phyloP scores from a whole-genome alignment of 441 rosid genomes.

The Populus hybrid region DNA sequence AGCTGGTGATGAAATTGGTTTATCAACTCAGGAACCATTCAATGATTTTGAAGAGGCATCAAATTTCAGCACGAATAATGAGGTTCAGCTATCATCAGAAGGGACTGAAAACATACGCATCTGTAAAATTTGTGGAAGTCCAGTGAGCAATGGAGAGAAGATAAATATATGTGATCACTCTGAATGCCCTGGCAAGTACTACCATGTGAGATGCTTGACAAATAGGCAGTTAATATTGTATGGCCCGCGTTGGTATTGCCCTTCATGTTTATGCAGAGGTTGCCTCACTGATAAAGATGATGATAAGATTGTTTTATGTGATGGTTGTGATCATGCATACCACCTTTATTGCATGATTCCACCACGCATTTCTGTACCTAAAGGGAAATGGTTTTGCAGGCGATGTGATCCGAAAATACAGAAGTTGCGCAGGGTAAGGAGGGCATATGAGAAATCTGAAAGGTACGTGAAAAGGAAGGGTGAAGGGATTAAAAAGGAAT shows the following conservation, averaged over 20 bases:
- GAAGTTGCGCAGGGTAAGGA: constrained; percentile 48
- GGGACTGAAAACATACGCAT: constrained; percentile 12
- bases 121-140: constrained; percentile 64
- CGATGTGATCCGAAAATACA: constrained; percentile 57
- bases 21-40: constrained; percentile 29
- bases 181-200: constrained; percentile 60
- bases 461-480: constrained; percentile 23
- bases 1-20: constrained; percentile 23
- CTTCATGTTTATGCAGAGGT: constrained; percentile 82
- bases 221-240: constrained; percentile 47
- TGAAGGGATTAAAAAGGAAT: constrained; percentile 3
- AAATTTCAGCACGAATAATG: constrained; percentile 38
- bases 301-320: constrained; percentile 74
- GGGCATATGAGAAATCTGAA: constrained; percentile 33
- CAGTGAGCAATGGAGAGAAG: constrained; percentile 38
- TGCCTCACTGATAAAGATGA: constrained; percentile 79
- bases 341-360: constrained; percentile 85
- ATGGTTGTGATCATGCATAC: constrained; percentile 88
- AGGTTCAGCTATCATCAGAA: constrained; percentile 19
- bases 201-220: constrained; percentile 78
- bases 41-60: constrained; percentile 43
- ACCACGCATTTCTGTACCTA: constrained; percentile 47
- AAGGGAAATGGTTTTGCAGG: constrained; percentile 79
- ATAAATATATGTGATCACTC: constrained; percentile 59
- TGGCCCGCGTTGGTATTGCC: constrained; percentile 83